Base-by-base conservation (phyloP, 2,329 filamentous ascomycete genomes). In the Alternaria triticimaculans region DNA sequence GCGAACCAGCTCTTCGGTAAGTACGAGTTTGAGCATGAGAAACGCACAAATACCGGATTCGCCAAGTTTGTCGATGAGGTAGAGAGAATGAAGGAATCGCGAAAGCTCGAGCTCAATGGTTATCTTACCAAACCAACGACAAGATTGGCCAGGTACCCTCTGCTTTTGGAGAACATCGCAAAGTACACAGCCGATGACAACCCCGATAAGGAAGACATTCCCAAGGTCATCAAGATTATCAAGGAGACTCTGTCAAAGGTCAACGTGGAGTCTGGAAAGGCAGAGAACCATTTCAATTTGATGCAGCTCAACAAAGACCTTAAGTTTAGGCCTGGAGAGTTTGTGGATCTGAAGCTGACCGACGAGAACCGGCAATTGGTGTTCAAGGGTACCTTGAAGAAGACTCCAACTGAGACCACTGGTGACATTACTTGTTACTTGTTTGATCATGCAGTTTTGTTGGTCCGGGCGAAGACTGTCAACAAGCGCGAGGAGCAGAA, bases 41-140 rank as follows among this genome's bases (percentile, higher is more conserved):
- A 96, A 72, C 90, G 92, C 15, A 87, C 89, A 60, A 99, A 99
- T 74, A 87, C 90, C 2, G 88, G 88, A 44, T 99, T 99, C 79
- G 85, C 91, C 55, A 93, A 92, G 74, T 97, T 98, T 72, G 96
- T 98, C 25, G 96, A 99, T 69, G 94, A 98, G 79, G 97, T 96
- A 6, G 96, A 99, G 80, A 87, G 96, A 62, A 88, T 97, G 72
- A 97, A 97, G 80, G 96, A 99, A 80, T 98, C 95, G 6, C 89
- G 96, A 68, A 99, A 99, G 82, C 86, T 99, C 50, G 96, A 99
- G 80, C 85, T 99, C 63, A 99, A 99, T 79, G 96, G 96, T 71
- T 99, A 99, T 77, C 85, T 99, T 56, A 99, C 96, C 9, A 99
- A 99, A 81, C 96, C 96, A 1, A 99, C 96, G 2, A 99, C 96